Evolutionary conservation across 2,329 filamentous ascomycete species (phyloP), one percentile per base, ranked within the genome.

Genomic region (Clonostachys byssicola): DNA sequence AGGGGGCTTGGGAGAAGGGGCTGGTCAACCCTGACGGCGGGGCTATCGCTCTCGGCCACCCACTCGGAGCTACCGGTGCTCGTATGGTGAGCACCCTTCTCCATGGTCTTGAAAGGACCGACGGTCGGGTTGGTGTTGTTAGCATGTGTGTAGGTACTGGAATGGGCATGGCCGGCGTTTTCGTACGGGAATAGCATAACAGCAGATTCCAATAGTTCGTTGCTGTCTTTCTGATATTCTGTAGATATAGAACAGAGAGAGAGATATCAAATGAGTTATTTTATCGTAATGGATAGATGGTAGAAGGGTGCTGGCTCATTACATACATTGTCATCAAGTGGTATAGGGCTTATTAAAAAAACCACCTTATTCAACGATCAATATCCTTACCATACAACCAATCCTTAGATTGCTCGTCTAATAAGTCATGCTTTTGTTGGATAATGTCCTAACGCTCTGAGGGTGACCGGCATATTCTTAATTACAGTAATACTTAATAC

Each of bases 11-110:
- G 70, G 77, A 85, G 56, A 68, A 79, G 47, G 81, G 80, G 7
- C 85, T 80, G 67, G 87, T 96, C 16, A 97, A 97, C 68, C 90
- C 89, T 1, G 90, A 92, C 60, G 90, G 90, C 51, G 90, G 90
- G 44, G 90, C 89, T 3, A 95, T 95, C 65, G 90, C 90, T 14
- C 70, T 95, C 14, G 90, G 90, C 3, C 91, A 96, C 66, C 90
- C 90, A 9, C 75, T 95, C 3, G 90, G 90, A 46, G 89, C 89
- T 20, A 95, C 90, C 9, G 88, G 88, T 40, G 88, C 86, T 34
- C 75, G 90, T 54, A 86, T 94, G 76, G 66, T 89, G 56, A 81
- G 82, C 38, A 90, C 86, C 42, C 65, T 91, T 53, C 56, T 73
- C 55, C 78, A 70, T 60, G 94, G 68, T 65, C 80, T 62, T 75